These are phyloP conservation scores for Gastrolobium bilobum DNA, from an alignment of 306 rosid genomes.

Conservation along the genomic window DNA sequence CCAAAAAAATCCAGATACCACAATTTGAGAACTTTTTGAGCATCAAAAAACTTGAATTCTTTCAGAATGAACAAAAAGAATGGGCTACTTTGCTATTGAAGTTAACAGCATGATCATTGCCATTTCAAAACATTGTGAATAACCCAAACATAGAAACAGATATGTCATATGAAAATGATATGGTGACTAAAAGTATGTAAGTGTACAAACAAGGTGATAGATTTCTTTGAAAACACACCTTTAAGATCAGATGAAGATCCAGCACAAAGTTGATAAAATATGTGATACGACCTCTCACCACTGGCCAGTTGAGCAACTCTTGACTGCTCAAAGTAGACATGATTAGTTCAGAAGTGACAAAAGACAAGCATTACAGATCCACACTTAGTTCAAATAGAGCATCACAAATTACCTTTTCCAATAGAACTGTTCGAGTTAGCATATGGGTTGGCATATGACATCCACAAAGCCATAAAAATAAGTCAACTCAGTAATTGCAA, in stretches of 20 bases:
- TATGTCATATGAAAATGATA: conserved; percentile 35
- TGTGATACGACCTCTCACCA: conserved; percentile 88
- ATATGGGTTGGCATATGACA: conserved; percentile 48
- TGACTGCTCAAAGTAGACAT: conserved; percentile 74
- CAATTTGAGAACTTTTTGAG: conserved; percentile 1
- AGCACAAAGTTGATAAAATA: conserved; percentile 98
- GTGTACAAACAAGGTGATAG: conserved; percentile 30
- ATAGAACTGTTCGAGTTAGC: conserved; percentile 63
- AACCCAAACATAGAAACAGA: conserved; percentile 29
- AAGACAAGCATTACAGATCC: conserved; percentile 35
- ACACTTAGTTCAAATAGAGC: conserved; percentile 46
- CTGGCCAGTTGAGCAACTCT: conserved; percentile 77
- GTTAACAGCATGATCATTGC: conserved; percentile 22
- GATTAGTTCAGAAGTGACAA: conserved; percentile 48
- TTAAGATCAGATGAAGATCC: conserved; percentile 78
- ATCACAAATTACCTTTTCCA: conserved; percentile 82
- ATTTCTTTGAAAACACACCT: conserved; percentile 62
- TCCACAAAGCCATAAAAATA: conserved; percentile 48
- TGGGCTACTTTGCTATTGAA: conserved; percentile 39
- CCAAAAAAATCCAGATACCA: neutral
- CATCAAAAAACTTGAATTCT: conserved; percentile 29
- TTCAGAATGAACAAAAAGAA: conserved; percentile 16
- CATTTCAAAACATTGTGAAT: conserved; percentile 29
- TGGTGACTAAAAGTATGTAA: neutral
- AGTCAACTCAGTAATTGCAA: conserved; percentile 60